These are phyloP conservation scores for Metschnikowia cubensis DNA, from an alignment of 805 yeast genomes.

Conservation along the genomic window DNA sequence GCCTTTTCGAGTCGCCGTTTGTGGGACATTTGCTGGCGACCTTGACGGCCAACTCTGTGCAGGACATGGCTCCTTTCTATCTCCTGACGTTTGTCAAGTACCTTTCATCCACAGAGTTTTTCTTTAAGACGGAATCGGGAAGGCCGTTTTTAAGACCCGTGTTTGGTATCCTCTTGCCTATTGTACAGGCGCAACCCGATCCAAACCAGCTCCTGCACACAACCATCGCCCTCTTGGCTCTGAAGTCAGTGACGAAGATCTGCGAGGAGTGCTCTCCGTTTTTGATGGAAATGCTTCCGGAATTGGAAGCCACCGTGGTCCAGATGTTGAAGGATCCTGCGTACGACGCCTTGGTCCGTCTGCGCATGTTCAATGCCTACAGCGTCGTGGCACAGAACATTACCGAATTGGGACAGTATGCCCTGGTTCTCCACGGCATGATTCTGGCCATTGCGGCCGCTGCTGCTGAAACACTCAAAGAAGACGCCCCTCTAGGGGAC, in stretches of 20 bases:
- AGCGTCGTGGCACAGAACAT: constrained; percentile 58
- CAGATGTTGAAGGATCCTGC: constrained; percentile 42
- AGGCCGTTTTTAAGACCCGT: constrained; percentile 43
- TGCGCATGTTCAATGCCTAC: constrained; percentile 58
- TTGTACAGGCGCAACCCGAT: constrained; percentile 23
- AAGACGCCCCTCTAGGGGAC: constrained; percentile 15
- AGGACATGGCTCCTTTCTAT: constrained; percentile 5
- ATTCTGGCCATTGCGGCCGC: constrained; percentile 20
- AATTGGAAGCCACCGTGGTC: constrained; percentile 44
- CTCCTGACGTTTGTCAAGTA: constrained; percentile 22
- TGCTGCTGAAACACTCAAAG: constrained; percentile 8
- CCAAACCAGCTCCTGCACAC: constrained; percentile 11
- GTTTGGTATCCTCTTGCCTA: constrained; percentile 51
- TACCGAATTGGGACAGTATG: constrained; percentile 38
- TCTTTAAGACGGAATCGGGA: constrained; percentile 48
- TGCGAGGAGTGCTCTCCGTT: constrained; percentile 51
- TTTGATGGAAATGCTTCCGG: constrained; percentile 40
- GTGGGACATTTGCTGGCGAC: constrained; percentile 18
- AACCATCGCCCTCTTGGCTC: constrained; percentile 32
- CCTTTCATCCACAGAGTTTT: constrained; percentile 57
- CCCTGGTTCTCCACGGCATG: constrained; percentile 20
- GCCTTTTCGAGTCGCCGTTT: constrained; percentile 22
- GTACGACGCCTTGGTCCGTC: constrained; percentile 47
- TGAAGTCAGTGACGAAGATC: constrained; percentile 54
- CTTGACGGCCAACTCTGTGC: constrained; percentile 5